Evolutionary conservation across 352 stramenopile genomes (phyloP), one percentile per base, ranked within the genome.

Genomic region (Globisporangium solare): DNA sequence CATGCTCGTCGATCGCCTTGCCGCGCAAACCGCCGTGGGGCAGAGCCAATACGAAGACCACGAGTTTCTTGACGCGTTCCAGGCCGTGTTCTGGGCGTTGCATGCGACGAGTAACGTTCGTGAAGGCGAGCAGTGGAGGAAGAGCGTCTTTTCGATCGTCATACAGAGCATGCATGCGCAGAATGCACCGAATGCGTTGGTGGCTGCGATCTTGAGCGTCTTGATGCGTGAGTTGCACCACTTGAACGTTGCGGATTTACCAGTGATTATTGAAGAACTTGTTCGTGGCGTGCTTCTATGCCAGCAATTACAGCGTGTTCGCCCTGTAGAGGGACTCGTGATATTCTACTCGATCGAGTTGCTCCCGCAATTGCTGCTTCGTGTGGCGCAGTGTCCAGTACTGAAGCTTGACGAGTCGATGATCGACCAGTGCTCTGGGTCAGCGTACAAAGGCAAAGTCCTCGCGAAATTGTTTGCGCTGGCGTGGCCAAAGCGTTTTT

Each of bases 311-410:
- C 68, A 77, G 40, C 51, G 37, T 11, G 24, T 43, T 5, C 56
- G 47, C 27, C 32, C 49, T 10, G 20, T 49, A 63, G 72, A 78
- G 14, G 51, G 56, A 10, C 35, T 74, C 10, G 56, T 63, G 6
- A 52, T 73, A 4, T 81, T 76, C 54, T 67, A 73, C 50, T 70
- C 73, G 2, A 66, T 82, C 40, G 73, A 82, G 54, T 60, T 82
- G 13, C 42, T 82, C 17, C 73, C 73, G 4, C 73, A 79, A 21
- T 46, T 82, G 7, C 55, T 82, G 20, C 51, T 79, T 20, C 73
- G 73, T 18, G 53, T 82, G 10, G 57, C 56, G 4, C 45, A 59
- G 17, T 73, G 58, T 12, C 66, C 71, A 20, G 46, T 61, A 5
- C 42, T 79, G 13, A 53, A 51, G 11, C 61, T 79, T 1, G 54